Base-by-base conservation (phyloP, 768 basidiomycete genomes). In the Naganishia vaughanmartiniae region DNA sequence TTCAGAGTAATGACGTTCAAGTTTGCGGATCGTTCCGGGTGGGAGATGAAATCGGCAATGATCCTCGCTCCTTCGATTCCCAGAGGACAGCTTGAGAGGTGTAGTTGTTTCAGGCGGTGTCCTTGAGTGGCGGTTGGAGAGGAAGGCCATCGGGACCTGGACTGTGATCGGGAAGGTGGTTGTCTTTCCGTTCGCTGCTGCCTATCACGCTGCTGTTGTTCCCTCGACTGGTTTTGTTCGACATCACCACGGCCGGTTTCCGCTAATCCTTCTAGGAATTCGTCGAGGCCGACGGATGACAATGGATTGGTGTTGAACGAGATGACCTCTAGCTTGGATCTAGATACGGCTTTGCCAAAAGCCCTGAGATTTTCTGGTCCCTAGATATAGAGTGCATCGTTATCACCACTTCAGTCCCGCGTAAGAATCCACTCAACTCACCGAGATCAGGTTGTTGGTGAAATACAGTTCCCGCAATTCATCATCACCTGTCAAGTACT, bases 11-110 rank as follows among this genome's bases (percentile, higher is more conserved):
- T 34, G 39, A 68, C 53, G 24, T 68, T 45, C 14, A 68, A 54
- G 21, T 54, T 54, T 9, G 53, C 53, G 7, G 42, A 54, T 6
- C 67, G 67, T 36, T 55, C 42, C 54, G 67, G 67, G 21, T 68
- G 53, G 4, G 67, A 54, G 15, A 68, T 54, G 54, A 68, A 68
- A n/a, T 55, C 53, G 28, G 67, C 67, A 36, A 68, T 56, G 4
- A 68, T 55, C 10, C 48, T 53, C n/a, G 67, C 67, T 15, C 67
- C 67, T 21, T 56, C 53, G 33, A 68, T 24, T 4, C 54, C 42
- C 17, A 68, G 19, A 15, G 67, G 67, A 56, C 67, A 68, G 30
- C 67, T 55, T 11, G 67, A 68, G 2, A 68, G 54, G 39, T 68
- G 67, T 12, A 68, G 67, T 31, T 68, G 53, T 34, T 54, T 68